phyloP scores from a whole-genome alignment of 1,284 basidiomycete genomes.

The Ceratobasidium sp. region DNA sequence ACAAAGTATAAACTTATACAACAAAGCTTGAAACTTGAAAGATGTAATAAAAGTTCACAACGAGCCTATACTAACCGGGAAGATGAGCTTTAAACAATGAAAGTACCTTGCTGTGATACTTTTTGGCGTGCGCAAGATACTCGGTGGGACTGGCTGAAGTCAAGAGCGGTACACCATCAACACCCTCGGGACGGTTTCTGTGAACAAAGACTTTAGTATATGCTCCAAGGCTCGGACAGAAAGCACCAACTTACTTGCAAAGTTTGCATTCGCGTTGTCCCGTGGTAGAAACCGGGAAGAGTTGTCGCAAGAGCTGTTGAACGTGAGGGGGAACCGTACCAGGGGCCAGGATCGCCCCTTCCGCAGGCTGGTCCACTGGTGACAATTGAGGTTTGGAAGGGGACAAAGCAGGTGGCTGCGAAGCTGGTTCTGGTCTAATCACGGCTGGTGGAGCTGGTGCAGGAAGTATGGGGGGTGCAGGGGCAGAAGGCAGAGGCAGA shows the following conservation, averaged over 20 bases:
- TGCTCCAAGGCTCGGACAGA: background rate
- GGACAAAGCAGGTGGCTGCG: background rate
- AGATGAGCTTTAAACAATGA: background rate
- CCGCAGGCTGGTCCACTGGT: background rate
- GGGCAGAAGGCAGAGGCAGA: background rate
- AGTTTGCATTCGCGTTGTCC: constrained; percentile 38
- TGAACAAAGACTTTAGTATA: background rate
- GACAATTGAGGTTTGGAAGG: background rate
- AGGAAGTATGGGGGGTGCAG: background rate
- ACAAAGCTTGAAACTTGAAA: background rate
- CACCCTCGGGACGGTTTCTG: background rate
- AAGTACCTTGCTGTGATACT: constrained; percentile 10
- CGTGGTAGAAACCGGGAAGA: background rate
- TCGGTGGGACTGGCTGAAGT: background rate
- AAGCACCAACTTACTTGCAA: constrained; percentile 24
- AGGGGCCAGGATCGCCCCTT: background rate
- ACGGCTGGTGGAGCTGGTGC: background rate
- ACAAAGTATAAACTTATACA: constrained; percentile 9
- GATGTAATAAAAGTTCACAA: background rate
- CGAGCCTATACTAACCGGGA: background rate
- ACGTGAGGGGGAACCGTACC: background rate
- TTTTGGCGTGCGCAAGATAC: constrained; percentile 18
- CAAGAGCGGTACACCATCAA: background rate
- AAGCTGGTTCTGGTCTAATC: background rate
- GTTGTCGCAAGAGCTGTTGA: background rate